Evolutionary conservation across 768 basidiomycete species (phyloP), one percentile per base, ranked within the genome.

Genomic region (Boletus tylopilopsis): DNA sequence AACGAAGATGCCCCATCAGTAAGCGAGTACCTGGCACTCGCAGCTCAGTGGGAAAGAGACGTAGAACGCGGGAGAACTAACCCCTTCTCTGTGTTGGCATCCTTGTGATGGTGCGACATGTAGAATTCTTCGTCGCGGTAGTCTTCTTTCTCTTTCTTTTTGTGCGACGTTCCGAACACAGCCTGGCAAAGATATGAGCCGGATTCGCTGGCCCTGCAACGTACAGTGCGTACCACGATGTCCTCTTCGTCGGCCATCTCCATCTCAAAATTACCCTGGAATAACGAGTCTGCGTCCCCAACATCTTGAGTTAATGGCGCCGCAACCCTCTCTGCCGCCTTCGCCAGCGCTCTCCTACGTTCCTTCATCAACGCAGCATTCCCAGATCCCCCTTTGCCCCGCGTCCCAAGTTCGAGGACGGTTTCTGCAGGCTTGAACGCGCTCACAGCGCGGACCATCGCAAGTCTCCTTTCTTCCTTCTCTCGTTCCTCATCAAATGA

Each of bases 81-180:
- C 94, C 94, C 94, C 71, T 90, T 91, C 64, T 98, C 94, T 1
- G 91, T 85, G 45, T 77, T 73, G 30, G 88, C 85, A 52, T 86
- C 91, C 61, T 89, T 90, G 66, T 94, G 92, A 60, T 85, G 84
- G 72, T 98, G 84, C 2, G 90, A 87, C 80, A 98, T 84, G 69
- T 94, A 98, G 61, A 91, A 95, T 32, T 90, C 85, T 3, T 82
- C 76, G 58, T 97, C 94, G 10, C 81, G 81, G 68, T 76, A 94
- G 35, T 69, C 72, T 15, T 73, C 74, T 51, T 75, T 73, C 7
- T 54, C 63, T 10, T 55, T 58, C 42, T 73, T 80, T 59, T 73
- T 76, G 47, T 64, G 70, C 34, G 76, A 71, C 16, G 71, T 74
- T 21, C 84, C 78, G 54, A 91, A 90, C 12, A 85, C 86, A 24